phyloP scores from a whole-genome alignment of 139 green algal species.

The Chlorella sorokiniana region DNA sequence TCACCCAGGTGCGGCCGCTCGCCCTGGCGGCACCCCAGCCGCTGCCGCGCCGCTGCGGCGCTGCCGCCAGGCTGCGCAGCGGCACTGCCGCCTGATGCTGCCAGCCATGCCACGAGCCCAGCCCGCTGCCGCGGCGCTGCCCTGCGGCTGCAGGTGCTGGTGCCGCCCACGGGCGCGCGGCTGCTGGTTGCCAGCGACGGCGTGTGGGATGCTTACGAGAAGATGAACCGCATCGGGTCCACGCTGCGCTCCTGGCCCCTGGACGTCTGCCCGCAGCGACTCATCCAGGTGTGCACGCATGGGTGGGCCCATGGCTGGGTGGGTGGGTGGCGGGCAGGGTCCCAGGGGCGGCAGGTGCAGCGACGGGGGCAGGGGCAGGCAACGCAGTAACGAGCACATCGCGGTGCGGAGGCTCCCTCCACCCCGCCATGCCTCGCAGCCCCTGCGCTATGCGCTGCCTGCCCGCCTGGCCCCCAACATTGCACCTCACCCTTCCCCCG shows the following conservation, averaged over 20 bases:
- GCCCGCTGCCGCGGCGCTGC: not conserved
- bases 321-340: not conserved
- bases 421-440: not conserved
- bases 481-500: not conserved
- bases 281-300: slow-evolving; percentile 30
- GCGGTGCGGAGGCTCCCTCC: not conserved
- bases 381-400: no score
- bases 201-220: slow-evolving; percentile 89
- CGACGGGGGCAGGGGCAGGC: not conserved
- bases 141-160: slow-evolving; percentile 49
- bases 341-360: not conserved
- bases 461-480: not conserved
- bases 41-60: not conserved
- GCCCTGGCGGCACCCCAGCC: no score
- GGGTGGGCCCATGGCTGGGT: not conserved
- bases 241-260: slow-evolving; percentile 46
- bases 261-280: slow-evolving; percentile 29
- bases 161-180: slow-evolving; percentile 69
- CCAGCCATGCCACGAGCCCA: not conserved
- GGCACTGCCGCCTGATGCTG: not conserved
- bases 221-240: slow-evolving; percentile 35
- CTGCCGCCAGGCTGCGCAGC: not conserved
- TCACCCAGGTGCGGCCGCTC: slow-evolving; percentile 69
- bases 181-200: slow-evolving; percentile 87
- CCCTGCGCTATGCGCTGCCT: not conserved